Conservation (phyloP, 257 asterid genomes). For the Nicotiana tomentosiformis region DNA sequence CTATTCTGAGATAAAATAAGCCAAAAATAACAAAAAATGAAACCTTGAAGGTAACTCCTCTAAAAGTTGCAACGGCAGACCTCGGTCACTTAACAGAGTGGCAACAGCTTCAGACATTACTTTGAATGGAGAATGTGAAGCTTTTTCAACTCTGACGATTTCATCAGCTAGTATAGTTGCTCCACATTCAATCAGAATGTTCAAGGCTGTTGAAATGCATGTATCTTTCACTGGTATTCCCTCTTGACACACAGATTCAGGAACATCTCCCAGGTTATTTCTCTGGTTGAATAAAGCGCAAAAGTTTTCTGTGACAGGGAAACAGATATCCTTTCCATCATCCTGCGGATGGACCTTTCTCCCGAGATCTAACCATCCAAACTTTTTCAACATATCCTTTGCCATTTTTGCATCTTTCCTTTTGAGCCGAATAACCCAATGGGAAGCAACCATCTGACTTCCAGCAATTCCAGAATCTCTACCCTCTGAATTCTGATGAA, state of each 20-base stretch:
- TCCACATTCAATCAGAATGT: constrained; percentile 50
- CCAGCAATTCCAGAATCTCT: constrained; percentile 27
- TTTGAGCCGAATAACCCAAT: constrained; percentile 56
- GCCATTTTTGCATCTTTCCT: constrained; percentile 66
- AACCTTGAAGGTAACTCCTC: constrained; percentile 88
- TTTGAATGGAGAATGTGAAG: constrained; percentile 56
- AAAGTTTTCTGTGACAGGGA: constrained; percentile 63
- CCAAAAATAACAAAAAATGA: constrained; percentile 10
- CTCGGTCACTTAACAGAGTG: constrained; percentile 45
- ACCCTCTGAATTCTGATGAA: constrained; percentile 24
- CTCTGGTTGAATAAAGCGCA: constrained; percentile 34
- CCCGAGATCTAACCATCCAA: constrained; percentile 85
- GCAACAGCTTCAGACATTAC: constrained; percentile 72
- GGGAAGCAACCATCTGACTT: constrained; percentile 23
- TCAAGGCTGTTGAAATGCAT: constrained; percentile 50
- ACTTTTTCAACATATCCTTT: constrained; percentile 71
- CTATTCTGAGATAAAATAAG: background rate
- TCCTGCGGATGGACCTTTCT: constrained; percentile 73
- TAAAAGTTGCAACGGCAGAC: constrained; percentile 49
- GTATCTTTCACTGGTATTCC: constrained; percentile 32
- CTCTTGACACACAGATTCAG: constrained; percentile 29
- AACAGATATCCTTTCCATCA: constrained; percentile 56
- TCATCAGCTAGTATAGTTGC: constrained; percentile 61
- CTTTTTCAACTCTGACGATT: constrained; percentile 52
- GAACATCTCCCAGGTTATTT: constrained; percentile 20